phyloP scores from a whole-genome alignment of 345 rosid species.

The Isatis tinctoria region DNA sequence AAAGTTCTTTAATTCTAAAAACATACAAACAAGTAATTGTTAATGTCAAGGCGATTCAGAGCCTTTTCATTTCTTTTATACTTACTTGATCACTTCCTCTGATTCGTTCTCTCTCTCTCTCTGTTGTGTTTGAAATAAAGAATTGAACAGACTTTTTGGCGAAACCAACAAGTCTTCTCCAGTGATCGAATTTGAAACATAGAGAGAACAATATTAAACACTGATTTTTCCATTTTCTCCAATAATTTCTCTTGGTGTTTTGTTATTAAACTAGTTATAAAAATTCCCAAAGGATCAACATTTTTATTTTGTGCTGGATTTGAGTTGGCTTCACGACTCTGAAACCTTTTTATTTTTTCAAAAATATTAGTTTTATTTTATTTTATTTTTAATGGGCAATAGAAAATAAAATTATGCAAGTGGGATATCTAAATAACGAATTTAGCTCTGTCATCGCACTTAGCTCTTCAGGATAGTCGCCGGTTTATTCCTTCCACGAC shows the following conservation, averaged over 20 bases:
- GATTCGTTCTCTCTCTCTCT: background rate
- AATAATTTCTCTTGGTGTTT: background rate
- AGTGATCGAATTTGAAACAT: background rate
- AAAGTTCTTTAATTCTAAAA: background rate
- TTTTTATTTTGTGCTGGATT: constrained; percentile 12
- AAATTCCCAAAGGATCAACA: constrained; percentile 2
- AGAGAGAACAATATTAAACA: background rate
- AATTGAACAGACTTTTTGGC: constrained; percentile 10
- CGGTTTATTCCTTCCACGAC: constrained; percentile 23
- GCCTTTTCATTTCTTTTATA: background rate
- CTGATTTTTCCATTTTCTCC: background rate
- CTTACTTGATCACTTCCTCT: background rate
- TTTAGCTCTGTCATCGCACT: constrained; percentile 9
- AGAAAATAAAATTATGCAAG: background rate
- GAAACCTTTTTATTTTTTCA: background rate
- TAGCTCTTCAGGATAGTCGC: background rate
- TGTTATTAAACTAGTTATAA: background rate
- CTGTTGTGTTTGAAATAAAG: background rate
- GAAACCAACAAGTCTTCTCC: constrained; percentile 17
- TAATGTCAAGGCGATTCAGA: constrained; percentile 11
- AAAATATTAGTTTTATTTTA: background rate
- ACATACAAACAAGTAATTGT: background rate
- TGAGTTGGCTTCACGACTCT: constrained; percentile 32
- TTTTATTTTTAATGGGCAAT: background rate
- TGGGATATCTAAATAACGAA: constrained; percentile 1